Evolutionary conservation across 2,329 filamentous ascomycete genomes (phyloP).

Genomic region (Pseudofabraea citricarpa): DNA sequence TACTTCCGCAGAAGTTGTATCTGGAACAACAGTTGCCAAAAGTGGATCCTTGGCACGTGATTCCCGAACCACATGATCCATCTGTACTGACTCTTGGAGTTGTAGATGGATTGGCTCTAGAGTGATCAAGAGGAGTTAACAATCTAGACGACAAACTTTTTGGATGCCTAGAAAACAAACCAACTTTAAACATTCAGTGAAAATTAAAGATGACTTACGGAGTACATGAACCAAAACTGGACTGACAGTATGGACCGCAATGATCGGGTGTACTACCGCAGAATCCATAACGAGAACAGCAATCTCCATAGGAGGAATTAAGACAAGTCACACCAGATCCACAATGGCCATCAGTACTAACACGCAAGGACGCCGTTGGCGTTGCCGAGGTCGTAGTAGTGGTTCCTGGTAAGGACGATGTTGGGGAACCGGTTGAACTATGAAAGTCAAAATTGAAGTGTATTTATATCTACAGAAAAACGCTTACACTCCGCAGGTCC

Average conservation of each 20-base stretch:
- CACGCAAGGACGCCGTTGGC: neutral
- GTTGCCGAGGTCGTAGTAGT: neutral
- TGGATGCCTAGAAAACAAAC: too few species aligned
- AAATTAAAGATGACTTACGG: neutral
- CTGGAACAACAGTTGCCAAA: neutral
- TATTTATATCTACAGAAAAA: too few species aligned
- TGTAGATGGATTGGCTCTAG: neutral
- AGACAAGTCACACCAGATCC: neutral
- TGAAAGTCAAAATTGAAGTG: too few species aligned
- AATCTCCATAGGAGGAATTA: neutral
- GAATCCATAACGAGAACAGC: slow-evolving; percentile 2
- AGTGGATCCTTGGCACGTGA: neutral
- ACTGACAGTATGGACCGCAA: neutral
- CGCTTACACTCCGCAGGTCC: slow-evolving; percentile 2
- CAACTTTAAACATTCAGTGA: neutral
- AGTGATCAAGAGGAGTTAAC: neutral
- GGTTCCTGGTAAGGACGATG: too few species aligned
- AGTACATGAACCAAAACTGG: neutral
- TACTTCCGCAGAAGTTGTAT: neutral
- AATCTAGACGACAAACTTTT: too few species aligned
- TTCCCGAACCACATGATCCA: neutral
- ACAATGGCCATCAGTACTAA: slow-evolving; percentile 12
- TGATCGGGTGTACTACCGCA: slow-evolving; percentile 4
- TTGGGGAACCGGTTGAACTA: too few species aligned
- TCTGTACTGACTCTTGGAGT: neutral